These are phyloP conservation scores for Pleodorina starrii DNA, from an alignment of 139 green algal species.

Conservation along the genomic window DNA sequence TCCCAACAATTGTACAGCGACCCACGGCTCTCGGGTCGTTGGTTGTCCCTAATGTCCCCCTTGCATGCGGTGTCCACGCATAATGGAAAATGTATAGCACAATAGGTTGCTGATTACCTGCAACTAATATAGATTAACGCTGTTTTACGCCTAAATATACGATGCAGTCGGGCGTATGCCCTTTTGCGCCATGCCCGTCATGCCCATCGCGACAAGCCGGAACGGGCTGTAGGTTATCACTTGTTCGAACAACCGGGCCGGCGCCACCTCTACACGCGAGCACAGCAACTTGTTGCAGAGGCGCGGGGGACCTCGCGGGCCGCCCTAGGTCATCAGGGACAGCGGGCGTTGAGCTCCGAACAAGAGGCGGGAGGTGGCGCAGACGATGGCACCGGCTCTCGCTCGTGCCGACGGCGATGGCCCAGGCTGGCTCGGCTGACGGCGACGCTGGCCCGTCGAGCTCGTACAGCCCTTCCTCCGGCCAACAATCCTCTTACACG, in stretches of 20 bases:
- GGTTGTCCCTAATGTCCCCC: too few species aligned
- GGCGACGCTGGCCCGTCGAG: not conserved
- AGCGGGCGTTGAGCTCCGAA: not conserved
- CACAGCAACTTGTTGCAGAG: too few species aligned
- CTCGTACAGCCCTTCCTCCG: not conserved
- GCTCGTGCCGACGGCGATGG: not conserved
- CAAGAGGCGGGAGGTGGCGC: not conserved
- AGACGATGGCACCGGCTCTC: not conserved
- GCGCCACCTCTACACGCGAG: not conserved
- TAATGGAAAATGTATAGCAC: too few species aligned
- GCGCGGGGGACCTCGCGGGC: too few species aligned
- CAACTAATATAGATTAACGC: too few species aligned
- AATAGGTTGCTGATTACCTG: too few species aligned
- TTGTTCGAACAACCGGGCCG: not conserved
- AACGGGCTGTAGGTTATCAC: not conserved
- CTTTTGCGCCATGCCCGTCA: not conserved
- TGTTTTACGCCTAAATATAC: too few species aligned
- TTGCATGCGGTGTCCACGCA: too few species aligned
- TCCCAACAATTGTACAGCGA: too few species aligned
- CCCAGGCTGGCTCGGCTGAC: not conserved
- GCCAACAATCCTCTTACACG: not conserved
- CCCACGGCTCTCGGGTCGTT: too few species aligned
- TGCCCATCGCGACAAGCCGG: not conserved
- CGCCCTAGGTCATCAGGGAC: too few species aligned
- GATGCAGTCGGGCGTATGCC: not conserved